Conservation (phyloP, 768 basidiomycete genomes). For the Pleurotus citrinopileatus region DNA sequence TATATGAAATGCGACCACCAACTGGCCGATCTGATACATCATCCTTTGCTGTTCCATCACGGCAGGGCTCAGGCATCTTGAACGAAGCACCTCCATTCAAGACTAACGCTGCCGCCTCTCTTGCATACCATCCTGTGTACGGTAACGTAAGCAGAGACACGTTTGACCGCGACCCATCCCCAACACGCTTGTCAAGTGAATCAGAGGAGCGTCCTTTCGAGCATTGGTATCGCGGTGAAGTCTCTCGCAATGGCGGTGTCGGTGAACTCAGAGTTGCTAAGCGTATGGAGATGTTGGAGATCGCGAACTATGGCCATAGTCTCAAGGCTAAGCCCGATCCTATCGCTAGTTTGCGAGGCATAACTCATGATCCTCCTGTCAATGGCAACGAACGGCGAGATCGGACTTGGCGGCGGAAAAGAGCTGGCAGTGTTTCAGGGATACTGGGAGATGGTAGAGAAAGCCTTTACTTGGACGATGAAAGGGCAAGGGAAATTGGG, state of each 20-base stretch:
- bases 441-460: conserved; percentile 60
- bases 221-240: conserved; percentile 89
- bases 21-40: conserved; percentile 23
- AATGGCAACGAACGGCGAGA: conserved; percentile 20
- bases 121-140: conserved; percentile 31
- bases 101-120: conserved; percentile 41
- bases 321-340: conserved; percentile 31
- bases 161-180: conserved; percentile 31
- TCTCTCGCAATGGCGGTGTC: conserved; percentile 85
- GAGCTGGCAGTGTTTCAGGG: conserved; percentile 66
- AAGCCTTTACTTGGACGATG: conserved; percentile 61
- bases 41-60: conserved; percentile 31
- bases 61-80: conserved; percentile 45
- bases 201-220: conserved; percentile 84
- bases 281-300: conserved; percentile 83
- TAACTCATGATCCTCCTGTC: conserved; percentile 15
- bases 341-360: conserved; percentile 19
- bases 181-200: conserved; percentile 61
- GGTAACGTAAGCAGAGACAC: conserved; percentile 22
- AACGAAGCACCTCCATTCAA: conserved; percentile 66
- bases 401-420: conserved; percentile 44
- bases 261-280: conserved; percentile 76
- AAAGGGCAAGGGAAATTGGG: conserved; percentile 30
- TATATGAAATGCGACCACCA: conserved; percentile 22
- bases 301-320: conserved; percentile 79